These are phyloP conservation scores for Suhomyces anneliseae DNA, from an alignment of 1,139 yeast species.

Conservation along the genomic window DNA sequence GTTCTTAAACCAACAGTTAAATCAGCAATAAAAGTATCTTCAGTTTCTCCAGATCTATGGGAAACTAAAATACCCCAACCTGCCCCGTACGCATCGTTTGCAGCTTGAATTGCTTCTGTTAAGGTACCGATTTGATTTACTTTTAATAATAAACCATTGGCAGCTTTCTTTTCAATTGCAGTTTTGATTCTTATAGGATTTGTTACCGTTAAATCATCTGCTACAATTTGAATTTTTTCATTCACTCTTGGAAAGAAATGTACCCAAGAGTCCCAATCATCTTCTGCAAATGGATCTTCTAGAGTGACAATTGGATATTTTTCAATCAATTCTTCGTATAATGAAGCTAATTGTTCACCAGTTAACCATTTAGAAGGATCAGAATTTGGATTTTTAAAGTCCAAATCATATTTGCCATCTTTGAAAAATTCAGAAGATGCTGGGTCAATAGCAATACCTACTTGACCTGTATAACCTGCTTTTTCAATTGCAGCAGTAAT, in stretches of 20 bases:
- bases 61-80: slow-evolving; percentile 99
- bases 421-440: slow-evolving; percentile 97
- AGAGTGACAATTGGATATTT: slow-evolving; percentile 96
- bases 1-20: slow-evolving; percentile 94
- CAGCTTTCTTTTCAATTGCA: slow-evolving; percentile 93
- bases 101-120: slow-evolving; percentile 90
- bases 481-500: slow-evolving; percentile 80
- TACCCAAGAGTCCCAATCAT: slow-evolving; percentile 97
- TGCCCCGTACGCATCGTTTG: slow-evolving; percentile 83
- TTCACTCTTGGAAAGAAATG: slow-evolving; percentile 73
- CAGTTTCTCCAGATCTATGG: slow-evolving; percentile 99
- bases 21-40: slow-evolving; percentile 96
- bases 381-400: slow-evolving; percentile 93
- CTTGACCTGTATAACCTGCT: slow-evolving; percentile 92
- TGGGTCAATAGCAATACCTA: slow-evolving; percentile 88
- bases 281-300: slow-evolving; percentile 98
- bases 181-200: slow-evolving; percentile 90
- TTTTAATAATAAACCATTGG: slow-evolving; percentile 89
- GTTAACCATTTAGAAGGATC: slow-evolving; percentile 87
- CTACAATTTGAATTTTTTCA: slow-evolving; percentile 80
- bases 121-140: slow-evolving; percentile 94
- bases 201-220: slow-evolving; percentile 97
- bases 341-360: slow-evolving; percentile 80
- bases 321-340: slow-evolving; percentile 73
- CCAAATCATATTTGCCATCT: slow-evolving; percentile 94